Evolutionary conservation across 2,329 filamentous ascomycete species (phyloP).

Genomic region (Claviceps purpurea): DNA sequence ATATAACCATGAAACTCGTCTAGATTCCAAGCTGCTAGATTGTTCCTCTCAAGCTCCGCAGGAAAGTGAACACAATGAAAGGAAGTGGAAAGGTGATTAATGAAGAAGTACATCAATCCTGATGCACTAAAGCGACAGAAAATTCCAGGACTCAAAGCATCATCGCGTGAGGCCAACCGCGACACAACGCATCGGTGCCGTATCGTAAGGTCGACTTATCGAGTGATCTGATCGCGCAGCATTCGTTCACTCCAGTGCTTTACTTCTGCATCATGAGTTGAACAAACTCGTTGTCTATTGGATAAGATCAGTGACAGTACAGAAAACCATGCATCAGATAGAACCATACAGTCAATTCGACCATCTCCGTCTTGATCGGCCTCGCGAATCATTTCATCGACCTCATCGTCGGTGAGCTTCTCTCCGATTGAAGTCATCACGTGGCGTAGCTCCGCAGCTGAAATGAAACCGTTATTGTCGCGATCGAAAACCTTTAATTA

Average conservation of each 20-base stretch:
- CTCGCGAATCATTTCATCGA: slow-evolving; percentile 88
- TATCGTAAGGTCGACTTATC: neutral
- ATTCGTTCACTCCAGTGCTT: slow-evolving; percentile 11
- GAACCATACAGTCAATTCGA: slow-evolving; percentile 66
- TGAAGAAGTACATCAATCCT: neutral
- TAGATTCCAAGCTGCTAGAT: no score
- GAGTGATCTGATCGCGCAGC: neutral
- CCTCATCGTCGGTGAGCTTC: slow-evolving; percentile 82
- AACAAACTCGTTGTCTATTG: slow-evolving; percentile 76
- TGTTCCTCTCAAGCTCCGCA: no score
- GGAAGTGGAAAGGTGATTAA: no score
- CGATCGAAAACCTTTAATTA: slow-evolving; percentile 57
- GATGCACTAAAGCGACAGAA: slow-evolving; percentile 2
- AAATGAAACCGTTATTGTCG: slow-evolving; percentile 87
- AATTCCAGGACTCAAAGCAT: slow-evolving; percentile 1
- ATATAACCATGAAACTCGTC: no score
- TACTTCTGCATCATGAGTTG: slow-evolving; percentile 96
- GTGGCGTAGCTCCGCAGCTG: slow-evolving; percentile 73
- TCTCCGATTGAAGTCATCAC: slow-evolving; percentile 89
- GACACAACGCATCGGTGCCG: neutral
- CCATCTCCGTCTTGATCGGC: slow-evolving; percentile 83
- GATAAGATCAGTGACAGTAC: slow-evolving; percentile 9
- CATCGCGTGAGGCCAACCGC: neutral
- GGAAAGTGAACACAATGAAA: no score
- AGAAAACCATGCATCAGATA: neutral